Evolutionary conservation across 108 stramenopile genomes (phyloP).

Genomic region (Skeletonema menzelii): DNA sequence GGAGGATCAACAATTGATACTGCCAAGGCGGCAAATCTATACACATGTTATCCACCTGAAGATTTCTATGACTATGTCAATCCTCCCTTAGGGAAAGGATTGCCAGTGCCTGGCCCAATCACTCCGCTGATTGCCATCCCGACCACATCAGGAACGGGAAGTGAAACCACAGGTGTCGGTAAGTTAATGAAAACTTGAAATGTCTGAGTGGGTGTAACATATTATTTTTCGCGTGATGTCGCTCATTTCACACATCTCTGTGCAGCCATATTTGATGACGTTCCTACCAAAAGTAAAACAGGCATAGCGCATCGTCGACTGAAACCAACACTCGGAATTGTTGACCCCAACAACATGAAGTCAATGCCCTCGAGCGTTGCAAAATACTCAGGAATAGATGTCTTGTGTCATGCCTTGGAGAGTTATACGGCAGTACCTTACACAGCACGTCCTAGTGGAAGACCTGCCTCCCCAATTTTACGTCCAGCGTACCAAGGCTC

Average conservation of each 20-base stretch:
- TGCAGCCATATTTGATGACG: slow-evolving; percentile 62
- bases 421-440: slow-evolving; percentile 57
- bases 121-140: slow-evolving; percentile 64
- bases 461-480: slow-evolving; percentile 37
- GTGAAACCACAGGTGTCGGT: slow-evolving; percentile 50
- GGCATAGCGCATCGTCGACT: slow-evolving; percentile 52
- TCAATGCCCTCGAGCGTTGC: slow-evolving; percentile 46
- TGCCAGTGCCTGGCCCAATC: slow-evolving; percentile 42
- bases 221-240: too few relatives aligned
- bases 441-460: slow-evolving; percentile 34
- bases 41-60: slow-evolving; percentile 34
- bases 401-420: slow-evolving; percentile 64
- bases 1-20: slow-evolving; percentile 70
- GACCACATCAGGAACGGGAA: slow-evolving; percentile 67
- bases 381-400: slow-evolving; percentile 58
- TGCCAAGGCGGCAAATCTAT: slow-evolving; percentile 66
- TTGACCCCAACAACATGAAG: slow-evolving; percentile 55
- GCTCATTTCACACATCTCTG: too few relatives aligned
- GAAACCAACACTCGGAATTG: slow-evolving; percentile 57
- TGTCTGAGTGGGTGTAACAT: too few relatives aligned
- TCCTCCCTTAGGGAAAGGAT: slow-evolving; percentile 51
- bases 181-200: too few relatives aligned
- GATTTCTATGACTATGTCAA: slow-evolving; percentile 67
- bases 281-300: slow-evolving; percentile 55
- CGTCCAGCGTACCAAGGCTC: slow-evolving; percentile 57